phyloP scores from a whole-genome alignment of 148 eudicot genomes.

The Nyssa sinensis region DNA sequence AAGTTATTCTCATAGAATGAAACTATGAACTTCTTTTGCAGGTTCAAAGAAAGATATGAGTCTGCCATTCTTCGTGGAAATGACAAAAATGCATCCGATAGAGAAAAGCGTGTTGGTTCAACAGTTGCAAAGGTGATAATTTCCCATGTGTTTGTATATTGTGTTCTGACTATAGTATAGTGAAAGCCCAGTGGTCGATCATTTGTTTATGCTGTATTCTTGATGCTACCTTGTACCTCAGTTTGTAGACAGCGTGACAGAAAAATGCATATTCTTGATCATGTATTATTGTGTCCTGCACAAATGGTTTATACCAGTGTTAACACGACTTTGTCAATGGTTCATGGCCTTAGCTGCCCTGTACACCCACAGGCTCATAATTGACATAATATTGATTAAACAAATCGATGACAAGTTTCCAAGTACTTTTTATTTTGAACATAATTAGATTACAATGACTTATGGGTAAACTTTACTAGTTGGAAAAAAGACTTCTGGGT shows the following conservation, averaged over 20 bases:
- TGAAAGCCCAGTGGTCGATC: neutral
- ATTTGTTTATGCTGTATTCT: neutral
- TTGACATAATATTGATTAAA: neutral
- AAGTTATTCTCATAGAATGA: conserved; percentile 12
- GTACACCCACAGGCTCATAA: neutral
- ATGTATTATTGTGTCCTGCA: neutral
- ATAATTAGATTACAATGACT: neutral
- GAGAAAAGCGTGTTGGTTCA: conserved; percentile 85
- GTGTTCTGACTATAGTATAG: neutral
- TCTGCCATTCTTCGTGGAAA: conserved; percentile 76
- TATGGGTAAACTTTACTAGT: no score
- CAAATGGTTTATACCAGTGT: neutral
- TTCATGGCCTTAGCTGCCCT: neutral
- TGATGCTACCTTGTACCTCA: neutral
- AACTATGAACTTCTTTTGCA: conserved; percentile 21
- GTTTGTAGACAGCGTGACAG: neutral
- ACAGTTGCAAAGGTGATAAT: conserved; percentile 83
- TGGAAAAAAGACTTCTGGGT: no score
- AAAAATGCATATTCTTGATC: neutral
- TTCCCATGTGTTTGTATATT: neutral
- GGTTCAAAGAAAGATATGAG: conserved; percentile 85
- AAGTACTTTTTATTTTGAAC: neutral
- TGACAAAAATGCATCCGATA: conserved; percentile 85
- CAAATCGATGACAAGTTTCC: neutral
- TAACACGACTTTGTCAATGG: neutral